These are phyloP conservation scores for Barnettozyma wickerhamii DNA, from an alignment of 805 yeast species.

Conservation along the genomic window DNA sequence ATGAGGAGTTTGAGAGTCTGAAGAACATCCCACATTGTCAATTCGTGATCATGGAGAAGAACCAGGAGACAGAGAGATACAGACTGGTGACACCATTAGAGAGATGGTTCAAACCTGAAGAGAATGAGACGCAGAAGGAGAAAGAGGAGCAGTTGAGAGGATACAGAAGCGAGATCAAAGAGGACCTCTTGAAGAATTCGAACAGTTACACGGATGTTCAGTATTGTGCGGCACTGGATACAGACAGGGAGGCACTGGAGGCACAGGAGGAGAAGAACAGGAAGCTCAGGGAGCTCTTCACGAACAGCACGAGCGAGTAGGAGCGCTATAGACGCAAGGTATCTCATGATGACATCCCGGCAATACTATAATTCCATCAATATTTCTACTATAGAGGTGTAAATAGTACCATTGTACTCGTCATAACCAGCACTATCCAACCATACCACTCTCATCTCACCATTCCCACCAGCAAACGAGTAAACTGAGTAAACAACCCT, in stretches of 20 bases:
- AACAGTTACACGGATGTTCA: slow-evolving; percentile 23
- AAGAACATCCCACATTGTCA: slow-evolving; percentile 84
- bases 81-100: slow-evolving; percentile 54
- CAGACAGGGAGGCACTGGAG: slow-evolving; percentile 23
- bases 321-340: background rate
- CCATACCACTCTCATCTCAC: too few species aligned
- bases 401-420: too few species aligned
- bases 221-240: background rate
- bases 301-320: slow-evolving; percentile 6
- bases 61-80: slow-evolving; percentile 46
- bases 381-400: too few species aligned
- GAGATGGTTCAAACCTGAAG: slow-evolving; percentile 63
- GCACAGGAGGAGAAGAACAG: slow-evolving; percentile 40
- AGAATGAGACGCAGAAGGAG: slow-evolving; percentile 7
- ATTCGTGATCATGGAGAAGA: slow-evolving; percentile 71
- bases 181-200: slow-evolving; percentile 21
- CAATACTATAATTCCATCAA: too few species aligned
- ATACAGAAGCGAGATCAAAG: slow-evolving; percentile 19
- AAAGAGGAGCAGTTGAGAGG: background rate
- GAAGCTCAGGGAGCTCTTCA: slow-evolving; percentile 37
- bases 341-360: background rate
- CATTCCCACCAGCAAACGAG: too few species aligned
- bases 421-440: too few species aligned
- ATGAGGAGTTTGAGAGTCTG: slow-evolving; percentile 80
- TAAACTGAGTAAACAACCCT: too few species aligned